Conservation (phyloP, 2,329 filamentous ascomycete species). For the Cryphonectria nitschkei region DNA sequence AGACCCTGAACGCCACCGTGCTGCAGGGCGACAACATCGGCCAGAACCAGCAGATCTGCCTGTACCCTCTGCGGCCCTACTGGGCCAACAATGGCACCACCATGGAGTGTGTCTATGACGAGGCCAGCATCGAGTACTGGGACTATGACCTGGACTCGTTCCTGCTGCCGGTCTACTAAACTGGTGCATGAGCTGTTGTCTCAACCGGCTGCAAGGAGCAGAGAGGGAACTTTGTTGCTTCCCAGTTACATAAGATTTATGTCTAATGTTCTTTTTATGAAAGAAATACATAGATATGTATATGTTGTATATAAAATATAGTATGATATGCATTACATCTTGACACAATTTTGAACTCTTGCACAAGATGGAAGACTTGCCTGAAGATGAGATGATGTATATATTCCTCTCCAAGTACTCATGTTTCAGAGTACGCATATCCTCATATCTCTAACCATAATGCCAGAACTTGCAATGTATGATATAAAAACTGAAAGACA, state of each 20-base stretch:
- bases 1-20: conserved; percentile 41
- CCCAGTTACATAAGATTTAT: too few relatives aligned
- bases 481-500: too few relatives aligned
- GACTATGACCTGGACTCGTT: conserved; percentile 27
- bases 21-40: conserved; percentile 37
- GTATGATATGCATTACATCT: neutral
- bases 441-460: too few relatives aligned
- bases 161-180: conserved; percentile 27
- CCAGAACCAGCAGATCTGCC: conserved; percentile 44
- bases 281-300: neutral
- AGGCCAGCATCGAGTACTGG: conserved; percentile 29
- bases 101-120: conserved; percentile 28
- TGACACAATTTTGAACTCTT: too few relatives aligned
- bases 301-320: neutral
- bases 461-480: too few relatives aligned
- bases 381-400: too few relatives aligned
- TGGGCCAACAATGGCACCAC: conserved; percentile 40
- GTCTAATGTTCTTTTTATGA: neutral
- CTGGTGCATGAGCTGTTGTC: neutral
- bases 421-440: too few relatives aligned
- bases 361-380: too few relatives aligned
- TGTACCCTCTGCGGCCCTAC: conserved; percentile 46
- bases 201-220: neutral
- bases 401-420: too few relatives aligned
- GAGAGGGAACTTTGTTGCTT: neutral